These are phyloP conservation scores for Colletotrichum kahawae DNA, from an alignment of 2,329 filamentous ascomycete genomes.

Conservation along the genomic window DNA sequence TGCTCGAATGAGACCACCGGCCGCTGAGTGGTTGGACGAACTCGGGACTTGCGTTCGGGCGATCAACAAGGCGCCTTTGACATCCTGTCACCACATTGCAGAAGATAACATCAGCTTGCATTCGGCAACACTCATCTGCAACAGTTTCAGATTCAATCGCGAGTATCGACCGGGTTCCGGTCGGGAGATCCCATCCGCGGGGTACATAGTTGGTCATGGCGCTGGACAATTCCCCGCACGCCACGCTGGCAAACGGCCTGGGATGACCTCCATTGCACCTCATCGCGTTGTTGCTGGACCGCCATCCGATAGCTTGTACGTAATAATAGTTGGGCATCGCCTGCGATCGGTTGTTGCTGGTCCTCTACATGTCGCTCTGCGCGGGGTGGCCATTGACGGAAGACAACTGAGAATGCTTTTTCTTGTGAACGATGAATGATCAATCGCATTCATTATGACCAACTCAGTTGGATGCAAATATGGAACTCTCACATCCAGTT, in stretches of 20 bases:
- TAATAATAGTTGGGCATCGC: neutral
- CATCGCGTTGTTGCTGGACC: neutral
- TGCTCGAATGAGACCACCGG: neutral
- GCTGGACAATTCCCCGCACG: constrained; percentile 9
- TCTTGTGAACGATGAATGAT: neutral
- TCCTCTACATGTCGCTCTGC: neutral
- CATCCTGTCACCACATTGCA: neutral
- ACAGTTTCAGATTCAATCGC: neutral
- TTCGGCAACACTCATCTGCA: neutral
- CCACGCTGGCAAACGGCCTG: neutral
- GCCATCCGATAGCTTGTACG: neutral
- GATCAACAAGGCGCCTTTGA: neutral
- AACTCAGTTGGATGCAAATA: neutral
- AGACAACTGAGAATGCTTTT: neutral
- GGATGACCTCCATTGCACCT: neutral
- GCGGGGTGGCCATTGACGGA: neutral
- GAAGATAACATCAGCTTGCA: neutral
- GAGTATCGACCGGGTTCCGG: neutral
- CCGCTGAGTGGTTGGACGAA: neutral
- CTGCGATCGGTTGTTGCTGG: too few relatives aligned
- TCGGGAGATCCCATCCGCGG: neutral
- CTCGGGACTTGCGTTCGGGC: neutral
- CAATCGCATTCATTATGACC: neutral
- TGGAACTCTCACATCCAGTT: neutral
- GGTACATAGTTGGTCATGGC: neutral